These are phyloP conservation scores for Phialophora macrospora DNA, from an alignment of 2,329 filamentous ascomycete genomes.

Conservation along the genomic window DNA sequence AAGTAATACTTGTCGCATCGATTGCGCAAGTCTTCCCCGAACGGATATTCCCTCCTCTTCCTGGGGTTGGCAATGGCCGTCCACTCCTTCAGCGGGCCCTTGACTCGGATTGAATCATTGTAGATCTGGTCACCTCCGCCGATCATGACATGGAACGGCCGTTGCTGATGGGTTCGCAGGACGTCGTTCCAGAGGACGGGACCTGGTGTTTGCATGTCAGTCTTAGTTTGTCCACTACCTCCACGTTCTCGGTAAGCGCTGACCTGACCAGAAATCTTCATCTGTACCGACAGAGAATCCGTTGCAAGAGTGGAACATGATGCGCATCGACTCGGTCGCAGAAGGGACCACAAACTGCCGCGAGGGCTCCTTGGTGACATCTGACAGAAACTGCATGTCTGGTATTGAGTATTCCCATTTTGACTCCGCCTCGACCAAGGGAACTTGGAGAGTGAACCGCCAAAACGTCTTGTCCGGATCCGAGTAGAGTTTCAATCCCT, in stretches of 20 bases:
- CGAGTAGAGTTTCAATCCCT: constrained; percentile 64
- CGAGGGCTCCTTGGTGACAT: constrained; percentile 55
- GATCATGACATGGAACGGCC: constrained; percentile 72
- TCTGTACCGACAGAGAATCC: constrained; percentile 71
- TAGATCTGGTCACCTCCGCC: constrained; percentile 90
- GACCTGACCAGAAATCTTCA: constrained; percentile 61
- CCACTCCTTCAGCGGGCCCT: constrained; percentile 75
- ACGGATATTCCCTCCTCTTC: constrained; percentile 65
- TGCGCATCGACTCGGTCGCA: constrained; percentile 67
- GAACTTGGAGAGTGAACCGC: constrained; percentile 65
- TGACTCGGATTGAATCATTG: constrained; percentile 78
- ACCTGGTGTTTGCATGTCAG: constrained; percentile 44
- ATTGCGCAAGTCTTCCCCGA: constrained; percentile 65
- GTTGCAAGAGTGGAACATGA: constrained; percentile 73
- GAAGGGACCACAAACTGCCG: constrained; percentile 63
- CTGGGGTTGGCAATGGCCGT: constrained; percentile 65
- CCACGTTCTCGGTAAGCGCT: background rate
- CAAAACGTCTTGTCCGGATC: constrained; percentile 64
- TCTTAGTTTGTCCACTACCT: background rate
- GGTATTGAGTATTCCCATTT: constrained; percentile 79
- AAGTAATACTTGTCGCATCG: constrained; percentile 67
- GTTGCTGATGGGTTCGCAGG: constrained; percentile 62
- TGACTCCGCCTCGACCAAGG: constrained; percentile 72
- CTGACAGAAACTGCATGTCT: constrained; percentile 65
- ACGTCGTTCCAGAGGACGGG: constrained; percentile 69